phyloP scores from a whole-genome alignment of 176 grass and related monocot species.

The Raddia guianensis region DNA sequence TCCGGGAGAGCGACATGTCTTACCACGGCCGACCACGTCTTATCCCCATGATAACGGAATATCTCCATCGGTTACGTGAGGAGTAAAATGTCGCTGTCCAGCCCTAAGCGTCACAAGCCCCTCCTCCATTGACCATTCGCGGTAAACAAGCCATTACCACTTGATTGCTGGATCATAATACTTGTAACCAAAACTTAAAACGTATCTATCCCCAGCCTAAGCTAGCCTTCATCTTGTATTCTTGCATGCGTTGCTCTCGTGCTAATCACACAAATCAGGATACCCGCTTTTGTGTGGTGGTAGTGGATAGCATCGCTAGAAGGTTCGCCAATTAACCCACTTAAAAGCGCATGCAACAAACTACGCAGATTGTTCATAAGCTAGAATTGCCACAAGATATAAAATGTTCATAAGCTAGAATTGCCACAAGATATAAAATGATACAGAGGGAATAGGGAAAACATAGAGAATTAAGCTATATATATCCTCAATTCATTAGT shows the following conservation, averaged over 20 bases:
- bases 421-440: too few species aligned
- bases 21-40: constrained; percentile 43
- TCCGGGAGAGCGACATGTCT: not conserved
- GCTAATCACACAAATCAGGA: not conserved
- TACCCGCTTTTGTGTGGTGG: not conserved
- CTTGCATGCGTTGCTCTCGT: not conserved
- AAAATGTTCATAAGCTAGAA: too few species aligned
- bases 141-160: not conserved
- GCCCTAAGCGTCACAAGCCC: not conserved
- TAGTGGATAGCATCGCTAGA: not conserved
- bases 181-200: not conserved
- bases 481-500: too few species aligned
- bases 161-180: not conserved
- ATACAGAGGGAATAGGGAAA: too few species aligned
- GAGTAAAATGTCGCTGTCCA: not conserved
- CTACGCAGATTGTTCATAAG: too few species aligned
- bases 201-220: not conserved
- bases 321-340: constrained; percentile 26
- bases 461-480: too few species aligned
- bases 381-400: too few species aligned
- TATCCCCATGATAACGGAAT: constrained; percentile 19
- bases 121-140: not conserved
- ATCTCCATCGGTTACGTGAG: constrained; percentile 17
- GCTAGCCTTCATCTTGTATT: not conserved
- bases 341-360: too few species aligned